A percentile compares a stretch with the other conserved stretches of the same genome.
Evolutionary conservation across 371 early-diverging fungal genomes (phyloP).

Genomic region (Furculomyces boomerangus): DNA sequence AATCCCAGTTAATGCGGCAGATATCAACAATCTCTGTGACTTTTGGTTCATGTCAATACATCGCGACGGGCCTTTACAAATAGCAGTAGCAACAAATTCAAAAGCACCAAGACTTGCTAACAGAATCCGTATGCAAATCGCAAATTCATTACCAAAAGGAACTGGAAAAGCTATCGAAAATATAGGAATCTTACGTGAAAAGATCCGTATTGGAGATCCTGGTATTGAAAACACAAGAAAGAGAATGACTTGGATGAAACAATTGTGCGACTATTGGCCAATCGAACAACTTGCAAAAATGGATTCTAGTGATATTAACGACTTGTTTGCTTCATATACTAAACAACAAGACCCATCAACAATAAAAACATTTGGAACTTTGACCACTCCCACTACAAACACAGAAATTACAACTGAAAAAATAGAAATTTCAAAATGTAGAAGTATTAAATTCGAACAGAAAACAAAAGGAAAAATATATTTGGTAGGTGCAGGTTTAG

Average conservation of each 20-base stretch:
- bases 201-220: conserved; percentile 48
- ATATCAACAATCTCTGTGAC: conserved; percentile 75
- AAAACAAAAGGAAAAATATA: conserved; percentile 23
- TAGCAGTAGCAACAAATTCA: conserved; percentile 80
- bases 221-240: conserved; percentile 37
- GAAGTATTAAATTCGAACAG: not conserved
- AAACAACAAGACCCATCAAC: conserved; percentile 28
- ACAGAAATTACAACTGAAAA: not conserved
- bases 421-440: not conserved
- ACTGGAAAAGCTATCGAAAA: conserved; percentile 49
- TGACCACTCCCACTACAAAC: not conserved
- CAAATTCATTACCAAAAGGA: conserved; percentile 37
- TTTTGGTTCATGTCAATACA: conserved; percentile 82
- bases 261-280: conserved; percentile 50
- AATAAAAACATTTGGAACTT: not conserved
- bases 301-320: conserved; percentile 34
- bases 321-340: conserved; percentile 40
- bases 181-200: conserved; percentile 45
- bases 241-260: conserved; percentile 67
- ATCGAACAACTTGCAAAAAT: conserved; percentile 36
- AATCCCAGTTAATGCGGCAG: conserved; percentile 85
- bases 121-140: conserved; percentile 48
- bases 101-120: conserved; percentile 74
- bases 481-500: conserved; percentile 77
- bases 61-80: conserved; percentile 63